Evolutionary conservation across 2,329 filamentous ascomycete species (phyloP), one percentile per base, ranked within the genome.

Genomic region (Ceratocystis cacaofunesta): DNA sequence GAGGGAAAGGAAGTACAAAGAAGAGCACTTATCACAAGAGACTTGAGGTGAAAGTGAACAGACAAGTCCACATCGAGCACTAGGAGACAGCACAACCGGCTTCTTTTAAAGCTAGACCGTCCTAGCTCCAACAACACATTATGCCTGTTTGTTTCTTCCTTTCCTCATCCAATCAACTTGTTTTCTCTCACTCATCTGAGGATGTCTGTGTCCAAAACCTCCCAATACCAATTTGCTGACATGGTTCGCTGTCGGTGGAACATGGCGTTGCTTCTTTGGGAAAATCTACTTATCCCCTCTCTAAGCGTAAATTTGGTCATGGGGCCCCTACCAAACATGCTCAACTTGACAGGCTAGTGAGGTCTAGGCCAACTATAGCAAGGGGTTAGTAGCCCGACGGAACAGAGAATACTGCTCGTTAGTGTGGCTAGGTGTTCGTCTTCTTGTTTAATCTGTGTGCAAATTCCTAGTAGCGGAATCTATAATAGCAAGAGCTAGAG

Each of bases 21-120:
- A 61, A 65, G 19, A 52, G 28, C 28, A 8, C 52, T 57, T 15
- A 66, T 66, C 36, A 41, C 65, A 61, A 55, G 63, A 55, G 63
- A 17, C 28, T 17, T 57, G 25, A 32, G 8, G 25, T 32, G 52
- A 57, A n/a, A 4, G 52, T 8, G 5, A n/a, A 30, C 25, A 48
- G 30, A 63, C 17, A 30, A n/a, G n/a, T n/a, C 2, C 46, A n/a
- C n/a, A 17, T 10, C 17, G 5, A 6, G 44, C 44, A 50, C 46
- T 6, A 52, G 2, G 19, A 62, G 8, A 41, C 41, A 30, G 52
- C 22, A 32, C 25, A 32, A 6, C 25, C 25, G 12, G 12, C 22
- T n/a, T 15, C 52, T 30, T 57, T 57, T 57, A 57, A 57, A 57
- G 22, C 22, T 0, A 6, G 12, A 17, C 5, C 28, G 28, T 28